Conservation (phyloP, 1,284 basidiomycete genomes). For the Coniophora puteana region DNA sequence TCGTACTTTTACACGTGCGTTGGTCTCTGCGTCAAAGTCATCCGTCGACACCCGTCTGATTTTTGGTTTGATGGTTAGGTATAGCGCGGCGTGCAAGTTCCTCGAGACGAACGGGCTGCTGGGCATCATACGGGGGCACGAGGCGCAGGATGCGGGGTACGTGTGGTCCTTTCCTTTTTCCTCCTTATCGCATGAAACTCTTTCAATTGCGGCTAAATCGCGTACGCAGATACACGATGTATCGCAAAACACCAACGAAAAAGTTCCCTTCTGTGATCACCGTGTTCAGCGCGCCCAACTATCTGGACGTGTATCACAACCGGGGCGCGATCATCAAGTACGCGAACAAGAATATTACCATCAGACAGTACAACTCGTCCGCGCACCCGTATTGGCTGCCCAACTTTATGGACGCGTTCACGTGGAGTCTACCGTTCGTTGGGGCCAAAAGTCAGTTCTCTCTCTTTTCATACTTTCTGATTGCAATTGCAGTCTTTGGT, state of each 20-base stretch:
- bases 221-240: conserved; percentile 62
- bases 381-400: conserved; percentile 92
- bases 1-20: conserved; percentile 94
- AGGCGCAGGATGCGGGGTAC: conserved; percentile 95
- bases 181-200: neutral
- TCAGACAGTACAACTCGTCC: conserved; percentile 93
- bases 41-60: conserved; percentile 2
- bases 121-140: conserved; percentile 95
- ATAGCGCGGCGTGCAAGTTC: conserved; percentile 92
- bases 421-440: conserved; percentile 98
- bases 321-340: conserved; percentile 95
- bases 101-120: conserved; percentile 90
- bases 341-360: conserved; percentile 97
- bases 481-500: neutral
- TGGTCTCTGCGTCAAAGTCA: conserved; percentile 10
- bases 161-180: conserved; percentile 18
- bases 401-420: conserved; percentile 99
- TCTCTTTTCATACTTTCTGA: conserved; percentile 2
- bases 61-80: conserved; percentile 43
- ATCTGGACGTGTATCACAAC: conserved; percentile 85
- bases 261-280: conserved; percentile 82
- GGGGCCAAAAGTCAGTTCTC: conserved; percentile 85
- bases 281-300: conserved; percentile 85
- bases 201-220: conserved; percentile 1
- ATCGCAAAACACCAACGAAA: conserved; percentile 36